A percentile compares a stretch with the other conserved stretches of the same genome.
These are phyloP conservation scores for Penstemon newberryi DNA, from an alignment of 257 asterid genomes.

Conservation along the genomic window DNA sequence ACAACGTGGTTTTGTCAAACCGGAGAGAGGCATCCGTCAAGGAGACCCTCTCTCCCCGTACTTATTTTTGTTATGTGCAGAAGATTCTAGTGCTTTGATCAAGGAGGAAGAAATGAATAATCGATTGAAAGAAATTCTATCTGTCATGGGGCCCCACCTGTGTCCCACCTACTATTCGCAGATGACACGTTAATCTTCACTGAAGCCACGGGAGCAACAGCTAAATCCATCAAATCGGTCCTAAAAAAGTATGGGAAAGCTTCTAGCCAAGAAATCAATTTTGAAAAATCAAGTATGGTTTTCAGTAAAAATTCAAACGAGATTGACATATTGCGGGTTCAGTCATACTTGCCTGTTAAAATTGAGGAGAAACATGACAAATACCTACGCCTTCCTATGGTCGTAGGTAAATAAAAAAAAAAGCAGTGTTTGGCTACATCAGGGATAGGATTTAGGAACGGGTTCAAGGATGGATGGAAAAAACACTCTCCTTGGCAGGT, in stretches of 20 bases:
- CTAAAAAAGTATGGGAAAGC: background rate
- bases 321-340: no score
- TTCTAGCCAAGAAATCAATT: background rate
- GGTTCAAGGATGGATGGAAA: background rate
- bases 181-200: background rate
- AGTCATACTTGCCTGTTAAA: background rate
- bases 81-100: background rate
- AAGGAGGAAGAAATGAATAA: background rate
- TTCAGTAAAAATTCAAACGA: background rate
- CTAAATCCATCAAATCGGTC: background rate
- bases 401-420: background rate
- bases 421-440: background rate
- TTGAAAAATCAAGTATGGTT: background rate
- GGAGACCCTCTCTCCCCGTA: slow-evolving; percentile 1
- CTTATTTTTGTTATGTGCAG: background rate
- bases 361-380: no score
- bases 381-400: background rate
- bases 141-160: background rate
- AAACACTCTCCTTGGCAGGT: background rate
- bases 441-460: background rate
- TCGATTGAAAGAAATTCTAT: background rate
- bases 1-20: background rate
- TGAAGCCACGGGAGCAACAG: background rate
- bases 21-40: background rate
- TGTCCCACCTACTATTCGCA: background rate